A percentile compares a stretch with the other conserved stretches of the same genome.
These are phyloP conservation scores for Taphrina communis DNA, from an alignment of 1,139 yeast species.

Conservation along the genomic window DNA sequence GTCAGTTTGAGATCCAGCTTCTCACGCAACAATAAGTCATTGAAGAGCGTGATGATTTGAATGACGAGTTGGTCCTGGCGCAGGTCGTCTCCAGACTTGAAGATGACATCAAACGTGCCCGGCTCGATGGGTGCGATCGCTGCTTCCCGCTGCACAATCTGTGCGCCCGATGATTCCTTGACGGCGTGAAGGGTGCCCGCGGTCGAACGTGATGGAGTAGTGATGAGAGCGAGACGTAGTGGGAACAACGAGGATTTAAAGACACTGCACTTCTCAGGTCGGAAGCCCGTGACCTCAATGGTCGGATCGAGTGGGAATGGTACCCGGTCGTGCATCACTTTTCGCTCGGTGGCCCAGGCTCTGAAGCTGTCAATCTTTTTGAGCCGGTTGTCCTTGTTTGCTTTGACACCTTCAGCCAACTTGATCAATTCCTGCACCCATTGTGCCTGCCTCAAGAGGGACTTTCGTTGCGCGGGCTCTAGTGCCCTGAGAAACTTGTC, in stretches of 20 bases:
- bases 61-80: conserved; percentile 95
- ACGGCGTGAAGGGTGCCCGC: conserved; percentile 57
- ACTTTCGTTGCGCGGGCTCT: conserved; percentile 55
- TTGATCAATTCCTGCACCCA: conserved; percentile 51
- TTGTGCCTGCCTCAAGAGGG: conserved; percentile 52
- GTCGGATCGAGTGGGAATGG: conserved; percentile 47
- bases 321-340: conserved; percentile 50
- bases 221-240: conserved; percentile 62
- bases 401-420: conserved; percentile 45
- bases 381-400: conserved; percentile 50
- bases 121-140: conserved; percentile 77
- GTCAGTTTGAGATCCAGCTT: conserved; percentile 85
- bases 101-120: conserved; percentile 76
- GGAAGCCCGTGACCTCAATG: conserved; percentile 55
- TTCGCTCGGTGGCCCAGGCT: conserved; percentile 58
- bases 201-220: conserved; percentile 70
- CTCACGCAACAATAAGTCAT: conserved; percentile 82
- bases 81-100: conserved; percentile 93
- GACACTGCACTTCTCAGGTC: conserved; percentile 52
- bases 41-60: conserved; percentile 91
- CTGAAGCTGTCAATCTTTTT: conserved; percentile 58
- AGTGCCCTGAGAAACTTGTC: conserved; percentile 55
- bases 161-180: not conserved
- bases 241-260: conserved; percentile 36
- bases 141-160: conserved; percentile 64